A percentile compares a stretch with the other conserved stretches of the same genome.
These are phyloP conservation scores for Setomelanomma holmii DNA, from an alignment of 2,329 filamentous ascomycete species.

Conservation along the genomic window DNA sequence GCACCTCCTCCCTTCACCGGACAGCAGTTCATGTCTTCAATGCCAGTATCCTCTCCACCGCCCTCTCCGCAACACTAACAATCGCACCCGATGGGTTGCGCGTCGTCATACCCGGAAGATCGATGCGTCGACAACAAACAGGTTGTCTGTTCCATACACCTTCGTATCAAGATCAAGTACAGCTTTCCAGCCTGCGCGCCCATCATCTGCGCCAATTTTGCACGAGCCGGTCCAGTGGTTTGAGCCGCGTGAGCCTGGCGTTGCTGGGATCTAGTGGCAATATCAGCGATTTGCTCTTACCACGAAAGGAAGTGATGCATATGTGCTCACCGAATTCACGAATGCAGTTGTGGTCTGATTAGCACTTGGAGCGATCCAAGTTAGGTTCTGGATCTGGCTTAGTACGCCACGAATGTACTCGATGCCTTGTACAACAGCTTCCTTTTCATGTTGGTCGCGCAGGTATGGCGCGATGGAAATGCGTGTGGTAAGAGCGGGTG, in stretches of 20 bases:
- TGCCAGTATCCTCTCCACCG: conserved; percentile 36
- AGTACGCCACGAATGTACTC: conserved; percentile 63
- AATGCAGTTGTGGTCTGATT: conserved; percentile 61
- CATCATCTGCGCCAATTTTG: conserved; percentile 54
- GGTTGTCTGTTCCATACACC: conserved; percentile 50
- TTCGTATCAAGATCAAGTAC: conserved; percentile 58
- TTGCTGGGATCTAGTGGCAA: conserved; percentile 22
- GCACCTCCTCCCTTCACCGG: neutral
- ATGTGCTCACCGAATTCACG: conserved; percentile 50
- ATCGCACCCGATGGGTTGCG: conserved; percentile 39
- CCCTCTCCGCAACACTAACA: conserved; percentile 33
- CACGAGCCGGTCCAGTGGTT: conserved; percentile 59
- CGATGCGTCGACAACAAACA: conserved; percentile 53
- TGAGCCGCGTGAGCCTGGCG: conserved; percentile 40
- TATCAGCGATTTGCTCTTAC: neutral
- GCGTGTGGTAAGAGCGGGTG: conserved; percentile 60
- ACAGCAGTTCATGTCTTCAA: conserved; percentile 11
- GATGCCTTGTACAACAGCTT: conserved; percentile 66
- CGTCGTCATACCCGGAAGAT: conserved; percentile 50
- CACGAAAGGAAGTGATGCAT: neutral
- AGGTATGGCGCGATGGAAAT: conserved; percentile 66
- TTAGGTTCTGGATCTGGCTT: conserved; percentile 59
- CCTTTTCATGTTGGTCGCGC: conserved; percentile 61
- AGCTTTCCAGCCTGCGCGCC: conserved; percentile 45
- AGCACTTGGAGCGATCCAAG: conserved; percentile 59